Base-by-base conservation (phyloP, 805 yeast genomes). In the Vanderwaltozyma yarrowii region DNA sequence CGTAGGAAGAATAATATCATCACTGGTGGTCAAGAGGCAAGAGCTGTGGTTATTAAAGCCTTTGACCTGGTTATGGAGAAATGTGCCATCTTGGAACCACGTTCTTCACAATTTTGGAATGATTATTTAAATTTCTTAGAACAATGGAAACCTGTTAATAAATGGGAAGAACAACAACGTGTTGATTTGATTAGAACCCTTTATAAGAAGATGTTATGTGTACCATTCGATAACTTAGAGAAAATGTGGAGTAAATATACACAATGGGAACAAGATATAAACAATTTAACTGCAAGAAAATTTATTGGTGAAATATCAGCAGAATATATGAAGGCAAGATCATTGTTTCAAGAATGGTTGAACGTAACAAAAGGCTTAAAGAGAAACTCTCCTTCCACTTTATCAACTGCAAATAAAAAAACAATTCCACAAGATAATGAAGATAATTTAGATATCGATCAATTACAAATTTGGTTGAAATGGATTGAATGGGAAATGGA, bases 131-230 rank as follows among this genome's bases (percentile, higher is more conserved):
- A 71, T 9, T 87, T 86, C 51, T 69, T 87, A 44, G 78, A 76
- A 45, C 65, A 73, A 25, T 83, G 92, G 89, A 76, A 76, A 35
- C 88, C 95, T 3, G 69, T 75, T 14, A 76, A 78, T 26, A 74
- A 79, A 32, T 85, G 89, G 81, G 97, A 89, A 54, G 80, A 76
- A 45, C 87, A 82, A 54, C 88, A 82, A 49, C 80, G 83, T 45
- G 70, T 73, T 51, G 95, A 85, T 51, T 65, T 79, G 51, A 73
- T 82, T 33, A 70, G 97, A 49, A 78, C 76, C 44, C 69, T 81
- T 4, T 85, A 80, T 58, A 74, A 80, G 46, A 73, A 73, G 41
- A 76, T 81, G 45, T 67, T 87, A 15, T 65, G 72, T n/a, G 69
- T 77, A n/a, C 98, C 98, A 4, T 68, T 84, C 20, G 71, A 71